phyloP scores from a whole-genome alignment of 2,329 filamentous ascomycete species.

The Beauveria pseudobassiana region DNA sequence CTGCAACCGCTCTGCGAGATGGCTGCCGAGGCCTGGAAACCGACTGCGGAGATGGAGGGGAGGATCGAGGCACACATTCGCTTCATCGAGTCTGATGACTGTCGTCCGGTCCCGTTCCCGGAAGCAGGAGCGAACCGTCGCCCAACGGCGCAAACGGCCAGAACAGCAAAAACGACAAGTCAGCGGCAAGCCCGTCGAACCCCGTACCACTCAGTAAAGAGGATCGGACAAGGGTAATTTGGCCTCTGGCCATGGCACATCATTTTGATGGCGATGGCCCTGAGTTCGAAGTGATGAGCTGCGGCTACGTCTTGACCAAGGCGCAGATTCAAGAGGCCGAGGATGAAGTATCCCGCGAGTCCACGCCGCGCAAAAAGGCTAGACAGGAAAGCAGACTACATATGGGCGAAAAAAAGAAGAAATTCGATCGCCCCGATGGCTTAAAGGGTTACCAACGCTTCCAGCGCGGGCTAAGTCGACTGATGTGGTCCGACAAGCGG shows the following conservation, averaged over 20 bases:
- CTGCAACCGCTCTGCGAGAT: neutral
- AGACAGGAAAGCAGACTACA: neutral
- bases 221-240: neutral
- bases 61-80: neutral
- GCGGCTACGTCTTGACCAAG: neutral
- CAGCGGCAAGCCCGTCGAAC: neutral
- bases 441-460: neutral
- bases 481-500: neutral
- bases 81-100: neutral
- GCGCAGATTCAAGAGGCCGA: neutral
- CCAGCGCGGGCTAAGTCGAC: neutral
- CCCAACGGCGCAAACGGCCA: no score
- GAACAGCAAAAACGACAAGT: neutral
- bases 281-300: neutral
- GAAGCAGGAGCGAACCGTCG: no score
- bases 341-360: neutral
- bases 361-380: neutral
- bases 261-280: neutral
- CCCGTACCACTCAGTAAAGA: neutral
- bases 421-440: neutral
- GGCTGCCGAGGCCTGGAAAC: neutral
- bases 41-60: neutral
- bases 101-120: neutral
- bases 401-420: neutral
- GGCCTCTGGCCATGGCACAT: neutral